Conservation (phyloP, 1,284 basidiomycete species). For the Malassezia sp. region DNA sequence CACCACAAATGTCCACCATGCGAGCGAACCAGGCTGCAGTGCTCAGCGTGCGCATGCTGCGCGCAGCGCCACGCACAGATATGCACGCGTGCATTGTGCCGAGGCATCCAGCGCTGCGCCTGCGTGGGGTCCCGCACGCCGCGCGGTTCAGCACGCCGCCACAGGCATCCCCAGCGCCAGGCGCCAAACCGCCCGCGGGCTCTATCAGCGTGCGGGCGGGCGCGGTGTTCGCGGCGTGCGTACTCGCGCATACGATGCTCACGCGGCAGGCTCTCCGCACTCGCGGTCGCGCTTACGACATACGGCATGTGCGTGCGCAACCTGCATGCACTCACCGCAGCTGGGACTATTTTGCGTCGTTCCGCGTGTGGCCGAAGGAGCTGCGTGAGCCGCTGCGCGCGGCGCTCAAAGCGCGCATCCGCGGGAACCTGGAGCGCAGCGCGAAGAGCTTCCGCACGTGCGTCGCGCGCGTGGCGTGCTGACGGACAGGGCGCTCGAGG, state of each 20-base stretch:
- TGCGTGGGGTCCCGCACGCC: neutral
- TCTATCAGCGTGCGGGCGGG: too few species aligned
- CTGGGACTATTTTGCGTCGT: conserved; percentile 39
- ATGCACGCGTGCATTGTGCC: too few species aligned
- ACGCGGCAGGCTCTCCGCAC: conserved; percentile 21
- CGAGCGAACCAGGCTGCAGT: too few species aligned
- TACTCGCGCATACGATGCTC: conserved; percentile 7
- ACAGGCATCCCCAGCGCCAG: neutral
- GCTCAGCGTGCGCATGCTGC: too few species aligned
- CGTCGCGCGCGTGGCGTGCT: too few species aligned
- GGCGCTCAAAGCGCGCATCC: conserved; percentile 37
- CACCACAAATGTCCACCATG: too few species aligned
- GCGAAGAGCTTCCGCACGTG: conserved; percentile 33
- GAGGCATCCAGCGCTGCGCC: neutral
- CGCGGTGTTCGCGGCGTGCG: conserved; percentile 8
- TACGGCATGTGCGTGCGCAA: conserved; percentile 32
- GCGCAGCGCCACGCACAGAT: too few species aligned
- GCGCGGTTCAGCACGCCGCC: neutral
- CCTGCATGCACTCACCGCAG: too few species aligned
- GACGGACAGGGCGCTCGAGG: conserved; percentile 32
- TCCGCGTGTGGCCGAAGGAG: conserved; percentile 42
- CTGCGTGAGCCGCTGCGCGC: conserved; percentile 40
- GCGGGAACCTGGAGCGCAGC: conserved; percentile 32
- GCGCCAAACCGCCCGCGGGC: neutral
- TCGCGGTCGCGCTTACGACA: conserved; percentile 36